phyloP scores from a whole-genome alignment of 1,284 basidiomycete species.

The Microbotryum lychnidis-dioicae region DNA sequence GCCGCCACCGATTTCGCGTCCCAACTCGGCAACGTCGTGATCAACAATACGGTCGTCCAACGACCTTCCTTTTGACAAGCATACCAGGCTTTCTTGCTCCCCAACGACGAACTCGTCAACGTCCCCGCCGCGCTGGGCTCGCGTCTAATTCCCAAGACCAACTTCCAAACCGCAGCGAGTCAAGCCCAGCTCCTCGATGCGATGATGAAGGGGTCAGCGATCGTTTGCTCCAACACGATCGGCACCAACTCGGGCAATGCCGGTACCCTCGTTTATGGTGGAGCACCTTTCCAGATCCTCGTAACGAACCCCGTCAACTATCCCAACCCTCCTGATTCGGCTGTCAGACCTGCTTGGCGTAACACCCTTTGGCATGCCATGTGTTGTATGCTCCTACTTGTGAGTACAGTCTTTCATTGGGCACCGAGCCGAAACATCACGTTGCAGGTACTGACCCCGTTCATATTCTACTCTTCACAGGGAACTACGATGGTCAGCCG shows the following conservation, averaged over 20 bases:
- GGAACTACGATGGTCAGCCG: conserved; percentile 1
- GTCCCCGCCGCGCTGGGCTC: conserved; percentile 1
- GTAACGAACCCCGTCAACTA: not conserved
- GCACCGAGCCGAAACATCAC: no score
- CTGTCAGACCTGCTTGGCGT: not conserved
- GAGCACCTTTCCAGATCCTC: not conserved
- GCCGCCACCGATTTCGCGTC: not conserved
- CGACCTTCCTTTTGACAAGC: not conserved
- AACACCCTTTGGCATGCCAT: conserved; percentile 3
- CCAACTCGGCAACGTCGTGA: not conserved
- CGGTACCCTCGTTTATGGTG: not conserved
- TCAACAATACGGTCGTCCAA: not conserved
- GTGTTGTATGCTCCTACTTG: not conserved
- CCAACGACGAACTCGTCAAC: conserved; percentile 2
- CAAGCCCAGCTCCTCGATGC: not conserved
- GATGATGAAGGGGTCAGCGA: not conserved
- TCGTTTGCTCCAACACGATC: not conserved
- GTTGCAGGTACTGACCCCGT: no score
- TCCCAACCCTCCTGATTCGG: not conserved
- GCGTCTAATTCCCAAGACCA: not conserved
- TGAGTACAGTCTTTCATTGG: no score
- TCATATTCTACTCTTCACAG: no score
- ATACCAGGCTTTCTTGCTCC: not conserved
- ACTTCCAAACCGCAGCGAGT: not conserved
- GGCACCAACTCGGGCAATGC: not conserved